Evolutionary conservation across 1,284 basidiomycete genomes (phyloP), one percentile per base, ranked within the genome.

Genomic region (Ceratobasidium sp.): DNA sequence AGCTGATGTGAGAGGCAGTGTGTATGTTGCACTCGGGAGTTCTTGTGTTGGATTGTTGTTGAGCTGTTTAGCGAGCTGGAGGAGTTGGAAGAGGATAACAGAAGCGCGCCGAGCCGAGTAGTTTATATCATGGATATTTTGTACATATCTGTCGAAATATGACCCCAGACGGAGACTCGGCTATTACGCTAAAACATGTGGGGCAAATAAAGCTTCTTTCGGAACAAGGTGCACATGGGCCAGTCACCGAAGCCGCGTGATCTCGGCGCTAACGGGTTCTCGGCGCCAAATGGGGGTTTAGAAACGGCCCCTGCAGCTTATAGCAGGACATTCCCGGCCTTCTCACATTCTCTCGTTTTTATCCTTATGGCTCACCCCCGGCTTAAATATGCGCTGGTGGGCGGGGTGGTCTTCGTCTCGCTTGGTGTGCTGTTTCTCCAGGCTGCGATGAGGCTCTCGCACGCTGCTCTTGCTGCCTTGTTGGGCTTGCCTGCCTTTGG

Each of bases 21-120:
- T 76, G 20, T 67, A 76, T 28, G 62, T 76, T n/a, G 73, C 73
- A 2, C 62, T 76, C 2, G 73, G 46, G 10, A 76, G 73, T 28
- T 54, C 62, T 38, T 50, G 46, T 13, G 1, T 76, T 9, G 73
- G 48, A n/a, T 52, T 76, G 48, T 28, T 57, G 46, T 42, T 76
- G 26, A 76, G 73, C 40, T 46, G 48, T 46, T 15, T 76, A 6
- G 73, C 73, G 52, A 66, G 61, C 3, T 76, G 73, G 73, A 76
- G 73, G 38, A 66, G 73, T 26, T 66, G 73, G 73, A 76, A 42
- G 61, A 13, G 73, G 62, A n/a, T 26, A 40, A 68, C 50, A 9
- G 38, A 12, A 15, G 66, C 48, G 48, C 48, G 48, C n/a, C 48
- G 48, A 20, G 48, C 17, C 17, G 48, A 50, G 48, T 50, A 20